These are phyloP conservation scores for Neonectria faginata DNA, from an alignment of 2,329 filamentous ascomycete genomes.

Conservation along the genomic window DNA sequence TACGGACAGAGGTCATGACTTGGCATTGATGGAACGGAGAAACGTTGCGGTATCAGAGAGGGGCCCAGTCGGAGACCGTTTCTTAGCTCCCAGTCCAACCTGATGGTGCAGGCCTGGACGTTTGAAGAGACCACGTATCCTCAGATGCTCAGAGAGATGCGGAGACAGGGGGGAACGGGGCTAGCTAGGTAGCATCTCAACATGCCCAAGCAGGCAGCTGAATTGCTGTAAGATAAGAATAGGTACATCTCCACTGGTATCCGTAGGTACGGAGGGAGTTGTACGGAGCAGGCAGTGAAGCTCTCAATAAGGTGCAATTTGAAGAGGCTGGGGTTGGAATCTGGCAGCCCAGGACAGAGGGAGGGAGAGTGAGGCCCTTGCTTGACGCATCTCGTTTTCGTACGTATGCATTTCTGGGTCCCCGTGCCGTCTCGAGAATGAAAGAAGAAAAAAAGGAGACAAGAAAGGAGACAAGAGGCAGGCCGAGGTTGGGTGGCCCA, in stretches of 20 bases:
- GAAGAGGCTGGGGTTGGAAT: constrained; percentile 2
- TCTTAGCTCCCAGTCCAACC: neutral
- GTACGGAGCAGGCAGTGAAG: neutral
- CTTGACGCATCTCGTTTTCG: neutral
- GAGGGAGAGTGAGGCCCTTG: neutral
- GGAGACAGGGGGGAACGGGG: constrained; percentile 14
- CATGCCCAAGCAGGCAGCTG: neutral
- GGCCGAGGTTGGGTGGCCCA: neutral
- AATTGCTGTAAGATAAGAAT: constrained; percentile 11
- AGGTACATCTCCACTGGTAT: constrained; percentile 6
- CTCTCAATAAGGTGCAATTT: neutral
- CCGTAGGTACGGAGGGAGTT: neutral
- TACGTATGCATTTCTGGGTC: no score
- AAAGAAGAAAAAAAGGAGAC: no score
- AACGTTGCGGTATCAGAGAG: neutral
- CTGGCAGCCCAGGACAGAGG: neutral
- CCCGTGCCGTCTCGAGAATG: neutral
- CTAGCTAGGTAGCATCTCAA: constrained; percentile 21
- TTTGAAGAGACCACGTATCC: constrained; percentile 28
- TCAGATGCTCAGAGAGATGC: constrained; percentile 13
- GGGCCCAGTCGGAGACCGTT: constrained; percentile 4
- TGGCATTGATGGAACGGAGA: neutral
- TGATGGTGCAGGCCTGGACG: constrained; percentile 1
- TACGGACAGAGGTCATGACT: neutral
- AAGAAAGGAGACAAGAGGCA: neutral